Percentiles rank a stretch among this genome's conserved stretches.
phyloP scores from a whole-genome alignment of 768 basidiomycete species.

The Boletus rubescentipes region DNA sequence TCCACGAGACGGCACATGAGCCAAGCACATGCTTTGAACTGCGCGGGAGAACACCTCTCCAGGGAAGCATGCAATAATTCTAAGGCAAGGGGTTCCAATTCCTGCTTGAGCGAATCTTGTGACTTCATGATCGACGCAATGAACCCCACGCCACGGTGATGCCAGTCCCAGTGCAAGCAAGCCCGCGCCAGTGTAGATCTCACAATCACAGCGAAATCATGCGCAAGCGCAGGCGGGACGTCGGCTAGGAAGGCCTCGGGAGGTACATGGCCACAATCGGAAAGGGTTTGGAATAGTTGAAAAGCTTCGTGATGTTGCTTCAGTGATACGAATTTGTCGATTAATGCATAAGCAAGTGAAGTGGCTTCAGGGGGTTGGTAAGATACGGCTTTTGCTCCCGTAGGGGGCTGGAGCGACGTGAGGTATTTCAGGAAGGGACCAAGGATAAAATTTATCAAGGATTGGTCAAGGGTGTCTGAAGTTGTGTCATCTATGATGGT shows the following conservation, averaged over 20 bases:
- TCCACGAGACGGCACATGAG: conserved; percentile 43
- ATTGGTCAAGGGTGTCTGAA: conserved; percentile 16
- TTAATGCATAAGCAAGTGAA: conserved; percentile 41
- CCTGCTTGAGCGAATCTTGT: conserved; percentile 20
- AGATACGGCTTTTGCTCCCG: conserved; percentile 30
- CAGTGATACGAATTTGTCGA: conserved; percentile 41
- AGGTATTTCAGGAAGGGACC: conserved; percentile 34
- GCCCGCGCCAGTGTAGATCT: conserved; percentile 49
- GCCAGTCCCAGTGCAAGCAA: conserved; percentile 57
- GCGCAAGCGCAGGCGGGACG: conserved; percentile 27
- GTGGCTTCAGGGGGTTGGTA: conserved; percentile 40
- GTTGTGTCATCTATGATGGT: conserved; percentile 20
- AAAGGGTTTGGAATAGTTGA: conserved; percentile 49
- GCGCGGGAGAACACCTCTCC: conserved; percentile 33
- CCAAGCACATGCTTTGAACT: conserved; percentile 40
- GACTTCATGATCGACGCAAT: conserved; percentile 32
- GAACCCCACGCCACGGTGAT: conserved; percentile 40
- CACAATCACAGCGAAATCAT: conserved; percentile 48
- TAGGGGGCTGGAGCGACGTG: conserved; percentile 23
- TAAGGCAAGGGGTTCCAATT: conserved; percentile 37
- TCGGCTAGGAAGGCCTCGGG: conserved; percentile 44
- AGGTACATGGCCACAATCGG: conserved; percentile 45
- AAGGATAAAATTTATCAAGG: conserved; percentile 29
- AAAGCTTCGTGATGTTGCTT: conserved; percentile 39
- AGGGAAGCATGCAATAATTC: conserved; percentile 46